A percentile compares a stretch with the other conserved stretches of the same genome.
Evolutionary conservation across 495 filamentous ascomycete species (phyloP).

Genomic region (Schizothecium vesticola): DNA sequence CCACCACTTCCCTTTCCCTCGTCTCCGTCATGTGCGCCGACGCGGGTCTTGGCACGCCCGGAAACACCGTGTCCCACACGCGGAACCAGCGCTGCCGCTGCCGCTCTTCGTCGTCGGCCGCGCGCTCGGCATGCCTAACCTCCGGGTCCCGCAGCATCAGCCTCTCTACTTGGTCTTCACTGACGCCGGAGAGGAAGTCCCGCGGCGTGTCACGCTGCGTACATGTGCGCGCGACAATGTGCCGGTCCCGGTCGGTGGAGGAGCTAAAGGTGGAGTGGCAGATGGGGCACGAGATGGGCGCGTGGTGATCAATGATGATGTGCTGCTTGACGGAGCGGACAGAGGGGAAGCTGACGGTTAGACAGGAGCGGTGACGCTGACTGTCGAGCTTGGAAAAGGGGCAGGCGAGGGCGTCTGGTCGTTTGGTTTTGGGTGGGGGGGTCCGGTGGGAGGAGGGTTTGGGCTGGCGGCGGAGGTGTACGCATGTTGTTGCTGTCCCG

Average conservation of each 20-base stretch:
- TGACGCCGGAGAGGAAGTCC: not conserved
- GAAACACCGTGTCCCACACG: not conserved
- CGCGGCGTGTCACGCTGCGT: too few relatives aligned
- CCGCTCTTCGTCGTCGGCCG: not conserved
- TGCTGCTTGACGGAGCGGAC: conserved; percentile 8
- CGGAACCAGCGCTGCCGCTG: not conserved
- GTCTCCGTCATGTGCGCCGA: not conserved
- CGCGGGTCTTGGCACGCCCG: not conserved
- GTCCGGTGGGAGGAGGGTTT: not conserved
- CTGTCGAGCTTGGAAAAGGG: not conserved
- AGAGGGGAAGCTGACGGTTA: not conserved
- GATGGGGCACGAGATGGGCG: not conserved
- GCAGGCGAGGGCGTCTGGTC: not conserved
- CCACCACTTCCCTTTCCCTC: not conserved
- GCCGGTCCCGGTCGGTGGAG: not conserved
- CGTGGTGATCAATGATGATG: conserved; percentile 10
- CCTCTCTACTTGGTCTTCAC: not conserved
- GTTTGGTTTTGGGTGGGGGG: not conserved
- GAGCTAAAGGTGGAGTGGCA: not conserved
- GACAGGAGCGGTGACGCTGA: not conserved
- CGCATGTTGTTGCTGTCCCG: not conserved
- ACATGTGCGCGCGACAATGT: conserved; percentile 1
- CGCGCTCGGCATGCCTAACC: not conserved
- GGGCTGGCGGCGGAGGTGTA: not conserved
- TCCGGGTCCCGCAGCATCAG: not conserved